Evolutionary conservation across 768 basidiomycete species (phyloP).

Genomic region (Guyanaporus albipodus): DNA sequence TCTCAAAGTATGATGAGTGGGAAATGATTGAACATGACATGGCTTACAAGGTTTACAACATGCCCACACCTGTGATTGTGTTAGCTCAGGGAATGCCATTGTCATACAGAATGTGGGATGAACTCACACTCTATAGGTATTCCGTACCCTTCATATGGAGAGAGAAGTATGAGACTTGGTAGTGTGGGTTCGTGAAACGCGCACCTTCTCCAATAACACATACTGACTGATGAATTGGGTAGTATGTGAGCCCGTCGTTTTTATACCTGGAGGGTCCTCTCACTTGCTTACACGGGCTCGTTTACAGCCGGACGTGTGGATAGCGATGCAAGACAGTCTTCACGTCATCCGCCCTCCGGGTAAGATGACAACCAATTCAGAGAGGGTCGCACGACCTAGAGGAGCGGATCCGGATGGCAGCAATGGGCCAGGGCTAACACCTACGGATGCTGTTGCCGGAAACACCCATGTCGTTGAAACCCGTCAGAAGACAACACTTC

Average conservation of each 20-base stretch:
- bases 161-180: conserved; percentile 17
- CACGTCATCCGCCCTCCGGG: conserved; percentile 28
- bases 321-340: conserved; percentile 18
- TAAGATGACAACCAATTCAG: conserved; percentile 25
- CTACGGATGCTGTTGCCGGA: conserved; percentile 20
- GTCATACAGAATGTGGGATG: neutral
- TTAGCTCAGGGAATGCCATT: conserved; percentile 3
- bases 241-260: conserved; percentile 13
- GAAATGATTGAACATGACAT: neutral
- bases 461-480: conserved; percentile 29
- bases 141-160: conserved; percentile 44
- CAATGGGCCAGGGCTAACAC: conserved; percentile 6
- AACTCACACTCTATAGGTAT: conserved; percentile 49
- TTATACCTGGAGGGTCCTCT: conserved; percentile 30
- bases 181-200: conserved; percentile 16
- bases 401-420: conserved; percentile 19
- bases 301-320: conserved; percentile 25
- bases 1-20: conserved; percentile 10
- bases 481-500: conserved; percentile 28
- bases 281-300: conserved; percentile 29
- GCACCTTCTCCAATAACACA: conserved; percentile 63
- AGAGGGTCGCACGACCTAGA: conserved; percentile 27
- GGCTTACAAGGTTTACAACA: conserved; percentile 44
- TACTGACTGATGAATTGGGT: conserved; percentile 22
- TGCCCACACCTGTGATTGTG: conserved; percentile 47